Percentiles rank a stretch among this genome's conserved stretches.
These are phyloP conservation scores for Botryotinia calthae DNA, from an alignment of 2,329 filamentous ascomycete species.

Conservation along the genomic window DNA sequence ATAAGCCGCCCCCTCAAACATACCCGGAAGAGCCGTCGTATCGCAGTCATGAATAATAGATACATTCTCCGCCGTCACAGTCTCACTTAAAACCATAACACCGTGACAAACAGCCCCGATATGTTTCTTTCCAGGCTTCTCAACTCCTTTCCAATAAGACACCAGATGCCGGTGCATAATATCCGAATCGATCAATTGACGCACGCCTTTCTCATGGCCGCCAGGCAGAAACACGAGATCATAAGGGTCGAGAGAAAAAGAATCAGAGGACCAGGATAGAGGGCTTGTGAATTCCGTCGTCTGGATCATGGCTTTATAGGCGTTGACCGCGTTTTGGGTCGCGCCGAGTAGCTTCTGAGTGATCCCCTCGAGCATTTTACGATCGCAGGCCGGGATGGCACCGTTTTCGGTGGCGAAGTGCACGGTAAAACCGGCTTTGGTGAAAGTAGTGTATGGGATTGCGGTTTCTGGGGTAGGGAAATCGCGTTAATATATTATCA, in stretches of 20 bases:
- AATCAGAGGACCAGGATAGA: conserved; percentile 45
- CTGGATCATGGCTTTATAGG: conserved; percentile 46
- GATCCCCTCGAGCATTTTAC: conserved; percentile 48
- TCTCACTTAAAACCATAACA: conserved; percentile 49
- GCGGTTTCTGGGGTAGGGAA: conserved; percentile 45
- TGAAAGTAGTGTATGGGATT: conserved; percentile 49
- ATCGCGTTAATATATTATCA: neutral
- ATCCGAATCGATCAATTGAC: conserved; percentile 50
- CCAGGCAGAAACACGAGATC: conserved; percentile 52
- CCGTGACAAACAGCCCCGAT: conserved; percentile 53
- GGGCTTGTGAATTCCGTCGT: conserved; percentile 46
- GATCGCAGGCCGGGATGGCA: conserved; percentile 48
- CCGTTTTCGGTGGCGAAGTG: conserved; percentile 52
- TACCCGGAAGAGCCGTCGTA: conserved; percentile 49
- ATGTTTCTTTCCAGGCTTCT: conserved; percentile 45
- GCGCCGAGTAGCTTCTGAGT: conserved; percentile 52
- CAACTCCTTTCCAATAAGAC: conserved; percentile 49
- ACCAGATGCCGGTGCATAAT: conserved; percentile 46
- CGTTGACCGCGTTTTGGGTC: conserved; percentile 41
- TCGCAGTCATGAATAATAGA: conserved; percentile 48
- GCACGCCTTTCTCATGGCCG: conserved; percentile 52
- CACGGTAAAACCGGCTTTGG: conserved; percentile 48
- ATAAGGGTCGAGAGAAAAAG: conserved; percentile 47
- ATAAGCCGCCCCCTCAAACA: conserved; percentile 50
- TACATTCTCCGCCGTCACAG: conserved; percentile 36